These are phyloP conservation scores for Aspergillus latus DNA, from an alignment of 2,329 filamentous ascomycete species.

Conservation along the genomic window DNA sequence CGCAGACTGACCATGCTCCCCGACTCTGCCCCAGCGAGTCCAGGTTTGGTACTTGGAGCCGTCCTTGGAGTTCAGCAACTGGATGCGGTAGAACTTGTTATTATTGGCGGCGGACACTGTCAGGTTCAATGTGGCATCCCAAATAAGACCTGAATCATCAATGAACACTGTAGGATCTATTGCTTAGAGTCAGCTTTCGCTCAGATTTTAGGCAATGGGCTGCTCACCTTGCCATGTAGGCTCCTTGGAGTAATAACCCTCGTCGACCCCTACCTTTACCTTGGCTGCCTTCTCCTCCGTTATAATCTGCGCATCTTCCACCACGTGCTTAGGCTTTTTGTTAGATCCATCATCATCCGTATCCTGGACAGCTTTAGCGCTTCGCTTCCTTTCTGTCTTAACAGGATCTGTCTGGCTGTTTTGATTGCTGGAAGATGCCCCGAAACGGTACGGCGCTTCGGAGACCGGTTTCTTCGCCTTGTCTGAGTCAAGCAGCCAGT, in stretches of 20 bases:
- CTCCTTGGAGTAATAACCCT: constrained; percentile 25
- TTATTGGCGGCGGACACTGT: constrained; percentile 70
- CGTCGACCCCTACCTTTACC: constrained; percentile 51
- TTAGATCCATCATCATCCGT: constrained; percentile 24
- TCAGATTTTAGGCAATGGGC: background rate
- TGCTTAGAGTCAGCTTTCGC: constrained; percentile 7
- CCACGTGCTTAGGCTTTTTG: constrained; percentile 40
- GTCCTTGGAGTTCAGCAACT: constrained; percentile 51
- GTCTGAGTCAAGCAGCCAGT: constrained; percentile 64
- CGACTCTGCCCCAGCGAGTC: constrained; percentile 80
- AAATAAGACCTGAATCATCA: constrained; percentile 65
- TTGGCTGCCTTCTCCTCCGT: constrained; percentile 41
- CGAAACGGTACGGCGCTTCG: constrained; percentile 41
- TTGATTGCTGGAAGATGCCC: constrained; percentile 11
- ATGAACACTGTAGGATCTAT: constrained; percentile 58
- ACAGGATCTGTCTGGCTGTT: constrained; percentile 20
- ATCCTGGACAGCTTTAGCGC: constrained; percentile 19
- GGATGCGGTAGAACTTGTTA: constrained; percentile 80
- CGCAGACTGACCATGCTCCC: constrained; percentile 51
- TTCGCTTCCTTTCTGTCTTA: constrained; percentile 37
- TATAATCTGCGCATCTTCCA: constrained; percentile 44
- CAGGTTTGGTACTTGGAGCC: constrained; percentile 57
- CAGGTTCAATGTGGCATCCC: constrained; percentile 77
- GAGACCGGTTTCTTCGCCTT: constrained; percentile 42
- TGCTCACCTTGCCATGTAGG: constrained; percentile 3